Evolutionary conservation across 345 rosid genomes (phyloP), one percentile per base, ranked within the genome.

Genomic region (Pelargonium nanum): DNA sequence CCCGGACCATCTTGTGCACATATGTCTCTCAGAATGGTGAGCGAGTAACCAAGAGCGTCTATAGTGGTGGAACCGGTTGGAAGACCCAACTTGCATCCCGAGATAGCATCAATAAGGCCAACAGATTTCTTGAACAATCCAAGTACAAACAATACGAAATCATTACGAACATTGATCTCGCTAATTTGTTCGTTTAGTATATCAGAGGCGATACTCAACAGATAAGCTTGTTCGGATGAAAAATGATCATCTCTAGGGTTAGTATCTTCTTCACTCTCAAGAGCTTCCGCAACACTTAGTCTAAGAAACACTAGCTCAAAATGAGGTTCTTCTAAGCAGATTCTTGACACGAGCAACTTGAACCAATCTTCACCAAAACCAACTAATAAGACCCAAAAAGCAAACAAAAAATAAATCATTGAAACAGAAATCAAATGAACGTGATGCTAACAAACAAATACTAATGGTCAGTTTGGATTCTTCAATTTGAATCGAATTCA

Each of bases 291-390:
- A 53, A 58, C 7, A 58, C 50, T 48, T 56, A 83, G 56, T 55
- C 53, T 63, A 13, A 78, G 67, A 72, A 89, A 84, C 50, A 89
- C 66, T 6, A 28, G 25, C 13, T 74, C 75, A 51, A 93, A 84
- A 75, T 63, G 73, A 30, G 56, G 45, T 19, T 77, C 86, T 58
- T 82, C 89, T 53, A 87, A 32, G 64, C 94, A 93, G 24, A 80
- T 68, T 48, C 84, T 79, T 19, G 91, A 85, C 19, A 92, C 73
- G 60, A 92, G 65, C 60, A 85, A 40, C 80, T 85, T 84, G 25
- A 87, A 76, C 98, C 97, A 87, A 61, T 87, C 79, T 70, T 85
- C 95, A 19, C 71, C 57, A 70, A 77, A 84, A 58, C 93, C 94
- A 80, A 81, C 96, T 86, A 76, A 61, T 19, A 44, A 55, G 20